A percentile compares a stretch with the other conserved stretches of the same genome.
These are phyloP conservation scores for Chrysoporthe austroafricana DNA, from an alignment of 2,329 filamentous ascomycete species.

Conservation along the genomic window DNA sequence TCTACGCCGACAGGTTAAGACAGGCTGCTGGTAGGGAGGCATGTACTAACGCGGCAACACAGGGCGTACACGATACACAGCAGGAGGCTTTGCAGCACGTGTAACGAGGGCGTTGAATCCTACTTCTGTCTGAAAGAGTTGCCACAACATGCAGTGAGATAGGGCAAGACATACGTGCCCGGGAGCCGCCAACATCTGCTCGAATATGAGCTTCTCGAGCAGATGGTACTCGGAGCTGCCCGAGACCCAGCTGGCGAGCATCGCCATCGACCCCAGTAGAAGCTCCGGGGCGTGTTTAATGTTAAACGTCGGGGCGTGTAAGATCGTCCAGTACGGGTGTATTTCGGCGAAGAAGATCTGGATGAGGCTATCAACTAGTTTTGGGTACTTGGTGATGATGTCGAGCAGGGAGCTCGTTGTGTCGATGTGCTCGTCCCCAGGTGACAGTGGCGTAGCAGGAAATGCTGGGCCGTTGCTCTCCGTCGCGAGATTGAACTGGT, in stretches of 20 bases:
- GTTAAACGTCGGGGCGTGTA: background rate
- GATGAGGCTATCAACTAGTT: background rate
- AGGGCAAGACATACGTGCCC: background rate
- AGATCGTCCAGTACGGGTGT: background rate
- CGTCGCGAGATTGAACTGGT: too few relatives aligned
- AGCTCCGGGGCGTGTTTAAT: background rate
- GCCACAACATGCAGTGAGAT: background rate
- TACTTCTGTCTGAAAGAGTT: background rate
- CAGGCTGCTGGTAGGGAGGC: background rate
- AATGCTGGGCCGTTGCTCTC: background rate
- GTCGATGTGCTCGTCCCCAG: background rate
- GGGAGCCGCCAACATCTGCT: background rate
- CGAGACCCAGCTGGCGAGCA: background rate
- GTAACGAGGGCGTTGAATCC: background rate
- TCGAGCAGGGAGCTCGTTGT: background rate
- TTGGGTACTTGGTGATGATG: background rate
- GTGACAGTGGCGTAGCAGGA: background rate
- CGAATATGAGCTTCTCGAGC: background rate
- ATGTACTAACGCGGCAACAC: background rate
- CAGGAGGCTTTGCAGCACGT: background rate
- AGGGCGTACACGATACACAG: background rate
- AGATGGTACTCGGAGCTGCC: background rate
- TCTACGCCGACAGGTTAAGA: background rate
- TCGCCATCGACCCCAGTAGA: background rate
- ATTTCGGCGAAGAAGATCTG: background rate